Conservation (phyloP, 352 stramenopile genomes). For the Thalassiosira exigua region DNA sequence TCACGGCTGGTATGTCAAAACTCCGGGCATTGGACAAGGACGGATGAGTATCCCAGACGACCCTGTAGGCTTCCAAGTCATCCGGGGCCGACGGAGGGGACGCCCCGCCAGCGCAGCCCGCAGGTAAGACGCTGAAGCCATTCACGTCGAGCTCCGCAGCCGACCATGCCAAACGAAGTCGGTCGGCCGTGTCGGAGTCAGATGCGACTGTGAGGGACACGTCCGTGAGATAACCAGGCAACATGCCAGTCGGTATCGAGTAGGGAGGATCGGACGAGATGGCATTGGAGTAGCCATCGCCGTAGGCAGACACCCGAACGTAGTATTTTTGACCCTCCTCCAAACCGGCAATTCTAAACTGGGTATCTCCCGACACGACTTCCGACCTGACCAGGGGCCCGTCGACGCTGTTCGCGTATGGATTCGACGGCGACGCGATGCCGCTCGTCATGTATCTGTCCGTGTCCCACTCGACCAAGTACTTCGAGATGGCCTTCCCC, state of each 20-base stretch:
- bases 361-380: conserved; percentile 56
- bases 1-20: conserved; percentile 71
- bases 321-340: conserved; percentile 89
- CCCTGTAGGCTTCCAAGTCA: conserved; percentile 48
- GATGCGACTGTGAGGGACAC: conserved; percentile 69
- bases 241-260: conserved; percentile 35
- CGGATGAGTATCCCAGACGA: conserved; percentile 90
- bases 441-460: conserved; percentile 40
- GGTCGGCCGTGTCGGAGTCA: conserved; percentile 58
- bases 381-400: conserved; percentile 55
- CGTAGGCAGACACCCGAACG: conserved; percentile 90
- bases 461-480: conserved; percentile 92
- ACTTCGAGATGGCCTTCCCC: conserved; percentile 78
- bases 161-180: conserved; percentile 62
- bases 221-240: conserved; percentile 59
- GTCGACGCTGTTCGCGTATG: conserved; percentile 51
- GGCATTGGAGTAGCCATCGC: conserved; percentile 88
- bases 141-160: conserved; percentile 53
- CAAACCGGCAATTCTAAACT: conserved; percentile 88
- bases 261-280: conserved; percentile 66
- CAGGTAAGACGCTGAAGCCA: conserved; percentile 58
- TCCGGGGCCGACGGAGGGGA: conserved; percentile 89
- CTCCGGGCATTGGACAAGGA: conserved; percentile 83
- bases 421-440: conserved; percentile 51
- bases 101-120: conserved; percentile 37